Conservation (phyloP, 2,329 filamentous ascomycete genomes). For the Lachnellula hyalina region DNA sequence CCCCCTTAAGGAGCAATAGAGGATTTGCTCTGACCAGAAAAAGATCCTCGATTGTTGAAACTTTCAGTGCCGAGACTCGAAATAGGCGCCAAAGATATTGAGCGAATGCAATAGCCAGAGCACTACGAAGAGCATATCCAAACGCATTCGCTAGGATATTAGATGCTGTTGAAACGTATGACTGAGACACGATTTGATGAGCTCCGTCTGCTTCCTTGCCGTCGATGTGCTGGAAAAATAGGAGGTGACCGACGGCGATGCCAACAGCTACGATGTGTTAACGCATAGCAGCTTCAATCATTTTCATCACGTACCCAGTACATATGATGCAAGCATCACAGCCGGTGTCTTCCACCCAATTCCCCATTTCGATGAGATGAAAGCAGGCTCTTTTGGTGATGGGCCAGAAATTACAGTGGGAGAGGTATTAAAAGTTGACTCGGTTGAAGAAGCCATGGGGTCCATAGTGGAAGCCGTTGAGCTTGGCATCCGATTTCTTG, state of each 20-base stretch:
- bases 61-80: background rate
- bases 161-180: slow-evolving; percentile 4
- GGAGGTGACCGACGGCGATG: background rate
- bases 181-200: background rate
- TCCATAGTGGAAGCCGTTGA: background rate
- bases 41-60: background rate
- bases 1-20: background rate
- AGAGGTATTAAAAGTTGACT: no score
- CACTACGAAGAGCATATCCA: background rate
- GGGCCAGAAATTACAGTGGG: no score
- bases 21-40: background rate
- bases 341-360: no score
- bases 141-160: slow-evolving; percentile 1
- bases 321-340: no score
- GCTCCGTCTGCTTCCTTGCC: background rate
- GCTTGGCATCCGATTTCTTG: background rate
- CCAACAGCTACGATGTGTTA: background rate
- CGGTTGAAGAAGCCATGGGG: no score
- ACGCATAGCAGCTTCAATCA: no score
- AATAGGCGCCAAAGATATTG: slow-evolving; percentile 5
- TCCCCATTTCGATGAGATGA: no score
- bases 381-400: no score
- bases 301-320: no score
- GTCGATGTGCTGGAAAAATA: background rate
- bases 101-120: slow-evolving; percentile 1